Base-by-base conservation (phyloP, 768 basidiomycete species). In the Pseudohyphozyma bogoriensis region DNA sequence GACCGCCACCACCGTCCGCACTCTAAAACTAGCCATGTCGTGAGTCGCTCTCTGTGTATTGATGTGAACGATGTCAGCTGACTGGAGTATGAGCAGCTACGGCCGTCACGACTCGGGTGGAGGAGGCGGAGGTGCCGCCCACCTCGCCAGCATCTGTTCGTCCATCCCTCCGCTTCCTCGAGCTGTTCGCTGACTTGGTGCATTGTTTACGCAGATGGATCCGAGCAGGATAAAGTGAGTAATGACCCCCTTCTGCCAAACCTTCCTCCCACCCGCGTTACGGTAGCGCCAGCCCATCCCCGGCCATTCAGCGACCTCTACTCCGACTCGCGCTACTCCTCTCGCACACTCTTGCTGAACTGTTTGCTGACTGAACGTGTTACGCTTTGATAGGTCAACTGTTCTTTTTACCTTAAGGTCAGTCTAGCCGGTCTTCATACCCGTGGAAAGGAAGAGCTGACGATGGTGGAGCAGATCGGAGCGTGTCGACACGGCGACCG, bases 321-420 rank as follows among this genome's bases (percentile, higher is more conserved):
- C n/a, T n/a, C n/a, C n/a, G n/a, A n/a, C n/a, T n/a, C n/a, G n/a
- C n/a, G n/a, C n/a, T n/a, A n/a, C n/a, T n/a, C n/a, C n/a, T n/a
- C n/a, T n/a, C n/a, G n/a, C n/a, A n/a, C n/a, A n/a, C n/a, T n/a
- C n/a, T n/a, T n/a, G n/a, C n/a, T n/a, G n/a, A n/a, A n/a, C n/a
- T n/a, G n/a, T n/a, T n/a, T n/a, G n/a, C n/a, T n/a, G n/a, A n/a
- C n/a, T n/a, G n/a, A n/a, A n/a, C n/a, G n/a, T n/a, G n/a, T n/a
- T n/a, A n/a, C n/a, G n/a, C n/a, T n/a, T n/a, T n/a, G n/a, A n/a
- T n/a, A n/a, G n/a, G 93, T 99, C 65, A 99, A 99, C 73, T 99
- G 93, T 73, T 96, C 92, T 1, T 97, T 99, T 78, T 97, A 95
- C 77, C 91, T 93, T 79, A 93, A 93, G n/a, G n/a, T n/a, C 78